Evolutionary conservation across 2,329 filamentous ascomycete species (phyloP), one percentile per base, ranked within the genome.

Genomic region (Talaromyces marneffei): DNA sequence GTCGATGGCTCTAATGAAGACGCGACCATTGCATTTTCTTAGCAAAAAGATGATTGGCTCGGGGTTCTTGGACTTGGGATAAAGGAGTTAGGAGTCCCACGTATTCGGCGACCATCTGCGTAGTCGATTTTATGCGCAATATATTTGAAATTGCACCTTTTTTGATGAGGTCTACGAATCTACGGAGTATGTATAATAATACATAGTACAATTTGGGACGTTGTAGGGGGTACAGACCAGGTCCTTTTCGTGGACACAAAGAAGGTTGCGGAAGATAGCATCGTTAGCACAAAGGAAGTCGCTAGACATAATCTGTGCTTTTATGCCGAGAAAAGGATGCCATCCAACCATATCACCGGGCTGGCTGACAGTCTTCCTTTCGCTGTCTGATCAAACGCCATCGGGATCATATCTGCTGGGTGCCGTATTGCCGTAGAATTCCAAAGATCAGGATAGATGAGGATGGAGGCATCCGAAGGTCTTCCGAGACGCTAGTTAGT

Each of bases 21-120:
- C 29, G 27, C 27, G 9, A 52, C 16, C 18, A 5, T 52, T 52
- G 27, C 29, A 23, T 20, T 16, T 48, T 16, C 3, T 31, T 2
- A 25, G 27, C 40, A n/a, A 52, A 29, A 52, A 52, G 20, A 40
- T 57, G 59, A 61, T 61, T 61, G 59, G 59, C 40, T 61, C 59
- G 59, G 59, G 59, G 18, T 27, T 54, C 37, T 23, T 46, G 42
- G 23, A 14, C 12, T 27, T 29, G 23, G 10, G 12, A 23, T 23
- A 7, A 23, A 23, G n/a, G 48, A 46, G n/a, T 14, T 23, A 33
- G 20, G 18, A n/a, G 29, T 40, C 44, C 52, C 59, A 56, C 59
- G 50, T 50, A 31, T 29, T 61, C 59, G 59, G 59, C 9, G 59
- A 61, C 59, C 59, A 60, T 56, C 27, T 31, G 12, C 20, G 25